Evolutionary conservation across 148 eudicot genomes (phyloP).

Genomic region (Rhododendron ferrugineum): DNA sequence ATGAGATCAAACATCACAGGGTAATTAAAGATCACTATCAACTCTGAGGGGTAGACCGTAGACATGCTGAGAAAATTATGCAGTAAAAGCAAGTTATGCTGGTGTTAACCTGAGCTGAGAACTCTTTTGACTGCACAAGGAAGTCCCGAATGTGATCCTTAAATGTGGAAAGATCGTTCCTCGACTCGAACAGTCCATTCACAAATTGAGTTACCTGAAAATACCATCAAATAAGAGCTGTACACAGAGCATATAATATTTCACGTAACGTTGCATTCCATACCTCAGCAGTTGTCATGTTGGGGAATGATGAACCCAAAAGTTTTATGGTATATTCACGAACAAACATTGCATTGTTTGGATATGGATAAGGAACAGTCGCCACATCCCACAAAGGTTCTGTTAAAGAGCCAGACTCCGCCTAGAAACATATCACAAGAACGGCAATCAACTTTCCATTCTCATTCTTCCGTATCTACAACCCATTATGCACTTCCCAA

Average conservation of each 20-base stretch:
- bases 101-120: constrained; percentile 80
- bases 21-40: background rate
- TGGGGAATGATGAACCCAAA: constrained; percentile 82
- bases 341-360: constrained; percentile 67
- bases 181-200: constrained; percentile 77
- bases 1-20: background rate
- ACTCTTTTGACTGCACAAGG: constrained; percentile 94
- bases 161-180: constrained; percentile 66
- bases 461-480: background rate
- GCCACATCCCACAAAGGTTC: constrained; percentile 96
- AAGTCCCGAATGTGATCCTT: constrained; percentile 94
- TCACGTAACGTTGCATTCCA: background rate
- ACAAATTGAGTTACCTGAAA: constrained; percentile 89
- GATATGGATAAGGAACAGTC: constrained; percentile 66
- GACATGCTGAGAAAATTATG: background rate
- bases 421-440: constrained; percentile 32
- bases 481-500: background rate
- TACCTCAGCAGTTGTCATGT: constrained; percentile 90
- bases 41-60: background rate
- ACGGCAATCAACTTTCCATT: background rate
- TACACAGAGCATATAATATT: background rate
- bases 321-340: constrained; percentile 92
- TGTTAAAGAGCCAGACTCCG: constrained; percentile 65
- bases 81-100: background rate
- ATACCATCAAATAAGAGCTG: constrained; percentile 9